Percentiles rank a stretch among this genome's conserved stretches.
Conservation (phyloP, 371 early-diverging fungal species). For the Mucor ambiguus region DNA sequence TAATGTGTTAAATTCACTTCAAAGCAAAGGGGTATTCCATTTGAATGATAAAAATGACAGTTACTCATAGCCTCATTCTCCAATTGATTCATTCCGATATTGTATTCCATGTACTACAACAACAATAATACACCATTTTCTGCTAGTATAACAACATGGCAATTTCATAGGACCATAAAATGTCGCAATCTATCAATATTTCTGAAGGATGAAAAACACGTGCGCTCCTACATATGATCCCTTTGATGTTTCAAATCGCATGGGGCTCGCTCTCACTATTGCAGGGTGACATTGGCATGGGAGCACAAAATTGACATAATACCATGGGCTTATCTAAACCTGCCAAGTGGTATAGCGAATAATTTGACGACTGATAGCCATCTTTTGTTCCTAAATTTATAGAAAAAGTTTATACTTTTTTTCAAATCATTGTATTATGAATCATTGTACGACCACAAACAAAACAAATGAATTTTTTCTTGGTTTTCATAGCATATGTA, state of each 20-base stretch:
- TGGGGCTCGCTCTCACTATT: neutral
- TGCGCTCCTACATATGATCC: neutral
- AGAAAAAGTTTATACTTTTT: neutral
- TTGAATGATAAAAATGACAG: neutral
- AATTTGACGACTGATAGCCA: neutral
- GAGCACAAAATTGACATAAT: slow-evolving; percentile 3
- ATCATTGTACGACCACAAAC: slow-evolving; percentile 1
- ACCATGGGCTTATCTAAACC: neutral
- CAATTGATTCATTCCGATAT: neutral
- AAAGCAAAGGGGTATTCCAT: neutral
- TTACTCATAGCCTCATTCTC: neutral
- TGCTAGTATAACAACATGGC: neutral
- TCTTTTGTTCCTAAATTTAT: neutral
- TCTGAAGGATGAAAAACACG: slow-evolving; percentile 6
- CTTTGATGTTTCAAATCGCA: slow-evolving; percentile 1
- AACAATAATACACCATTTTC: slow-evolving; percentile 1
- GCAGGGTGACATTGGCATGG: neutral
- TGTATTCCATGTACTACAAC: neutral
- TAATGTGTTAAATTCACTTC: neutral
- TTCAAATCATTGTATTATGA: slow-evolving; percentile 2
- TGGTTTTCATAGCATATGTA: neutral
- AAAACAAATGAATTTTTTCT: neutral
- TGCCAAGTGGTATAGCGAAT: neutral
- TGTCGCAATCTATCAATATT: slow-evolving; percentile 4
- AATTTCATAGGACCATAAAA: neutral